Evolutionary conservation across 495 filamentous ascomycete genomes (phyloP).

Genomic region (Delitschia confertaspora): DNA sequence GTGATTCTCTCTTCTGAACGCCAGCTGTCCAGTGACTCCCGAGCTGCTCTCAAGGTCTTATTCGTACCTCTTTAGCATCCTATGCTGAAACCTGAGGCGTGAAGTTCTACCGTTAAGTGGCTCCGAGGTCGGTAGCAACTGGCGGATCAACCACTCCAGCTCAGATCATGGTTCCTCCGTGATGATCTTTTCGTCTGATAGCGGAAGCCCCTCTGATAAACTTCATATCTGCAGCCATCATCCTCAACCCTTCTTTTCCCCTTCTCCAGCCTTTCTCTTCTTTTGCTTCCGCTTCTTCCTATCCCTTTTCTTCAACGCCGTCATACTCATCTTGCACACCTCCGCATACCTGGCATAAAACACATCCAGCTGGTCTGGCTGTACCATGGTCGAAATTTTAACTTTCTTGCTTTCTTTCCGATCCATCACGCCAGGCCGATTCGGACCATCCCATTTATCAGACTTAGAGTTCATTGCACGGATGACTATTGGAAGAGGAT

Average conservation of each 20-base stretch:
- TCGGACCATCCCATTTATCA: conserved; percentile 35
- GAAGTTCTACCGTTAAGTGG: too few species aligned
- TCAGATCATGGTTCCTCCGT: background rate
- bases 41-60: too few species aligned
- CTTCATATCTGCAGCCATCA: background rate
- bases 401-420: conserved; percentile 48
- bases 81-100: too few species aligned
- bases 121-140: too few species aligned
- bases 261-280: conserved; percentile 63
- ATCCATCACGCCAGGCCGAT: too few species aligned
- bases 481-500: conserved; percentile 64
- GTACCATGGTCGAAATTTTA: conserved; percentile 78
- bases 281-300: conserved; percentile 66
- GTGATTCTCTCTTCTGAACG: too few species aligned
- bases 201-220: background rate
- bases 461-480: conserved; percentile 73
- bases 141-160: too few species aligned
- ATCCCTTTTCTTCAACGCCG: conserved; percentile 83
- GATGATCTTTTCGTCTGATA: background rate
- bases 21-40: too few species aligned
- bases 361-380: conserved; percentile 59
- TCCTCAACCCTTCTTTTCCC: conserved; percentile 46
- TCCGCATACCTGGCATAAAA: conserved; percentile 91
- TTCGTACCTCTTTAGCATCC: too few species aligned
- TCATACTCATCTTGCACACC: conserved; percentile 81